Base-by-base conservation (phyloP, 116 monocot genomes). In the Trichopus zeylanicus region DNA sequence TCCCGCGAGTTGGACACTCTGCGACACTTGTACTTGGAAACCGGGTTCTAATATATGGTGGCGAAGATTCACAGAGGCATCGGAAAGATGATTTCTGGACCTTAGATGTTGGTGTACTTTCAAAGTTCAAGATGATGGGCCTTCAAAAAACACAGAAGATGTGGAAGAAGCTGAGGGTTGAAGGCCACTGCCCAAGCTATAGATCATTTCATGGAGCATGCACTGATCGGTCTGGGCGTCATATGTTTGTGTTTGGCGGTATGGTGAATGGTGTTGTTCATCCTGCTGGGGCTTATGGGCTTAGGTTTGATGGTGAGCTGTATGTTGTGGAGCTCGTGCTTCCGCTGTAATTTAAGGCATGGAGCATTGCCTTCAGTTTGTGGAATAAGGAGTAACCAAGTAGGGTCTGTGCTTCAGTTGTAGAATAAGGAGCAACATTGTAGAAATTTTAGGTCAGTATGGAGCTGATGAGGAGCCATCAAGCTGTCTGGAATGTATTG, bases 201-300 rank as follows among this genome's bases (percentile, higher is more conserved):
- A 69, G 97, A 56, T 90, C 91, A 13, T 97, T 97, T 53, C 97
- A 97, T 31, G 70, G 87, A 5, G 81, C 87, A 13, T 90, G 87
- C 55, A 52, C 68, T 5, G 91, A 90, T 60, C 34, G 12, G 23
- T 81, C 84, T 15, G 91, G 97, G 1, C 46, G 71, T 42, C 64
- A 31, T 47, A 24, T 87, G 3, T 91, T 76, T 49, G 37, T 97
- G 7, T 91, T 87, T 51, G 97, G 97, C 0, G 97, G 97, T 21
- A 97, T 97, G 97, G 78, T 91, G 0, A 84, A 97, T 61, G 79
- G 81, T 26, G 67, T 70, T 61, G 34, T 71, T 35, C 81, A 84
- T 53, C 77, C 83, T 55, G 70, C 71, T 29, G 97, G 80, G 29
- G 79, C 74, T 2, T 73, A 51, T 54, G 87, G 79, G 4, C 61